Conservation (phyloP, 1,284 basidiomycete species). For the Ustilago bromivora region DNA sequence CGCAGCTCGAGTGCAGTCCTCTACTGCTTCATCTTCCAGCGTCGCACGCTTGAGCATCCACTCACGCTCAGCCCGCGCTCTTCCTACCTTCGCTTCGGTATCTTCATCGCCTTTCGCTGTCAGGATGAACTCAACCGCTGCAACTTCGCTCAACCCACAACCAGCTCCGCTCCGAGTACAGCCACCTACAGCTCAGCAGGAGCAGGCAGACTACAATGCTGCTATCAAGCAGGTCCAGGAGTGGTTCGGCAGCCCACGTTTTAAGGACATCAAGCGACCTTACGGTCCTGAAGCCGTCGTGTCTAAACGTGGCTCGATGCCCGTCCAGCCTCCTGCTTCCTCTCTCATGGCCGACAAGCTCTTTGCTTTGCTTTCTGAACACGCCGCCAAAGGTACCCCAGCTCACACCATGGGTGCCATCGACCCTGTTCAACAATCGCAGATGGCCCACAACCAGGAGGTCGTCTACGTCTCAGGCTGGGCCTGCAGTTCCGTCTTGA, state of each 20-base stretch:
- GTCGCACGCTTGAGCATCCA: constrained; percentile 21
- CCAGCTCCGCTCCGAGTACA: constrained; percentile 75
- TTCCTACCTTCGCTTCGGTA: constrained; percentile 6
- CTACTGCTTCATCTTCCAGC: constrained; percentile 15
- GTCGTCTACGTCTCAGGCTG: constrained; percentile 96
- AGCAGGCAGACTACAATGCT: constrained; percentile 77
- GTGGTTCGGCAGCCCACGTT: constrained; percentile 83
- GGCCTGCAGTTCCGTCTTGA: constrained; percentile 81
- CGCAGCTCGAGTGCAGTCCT: constrained; percentile 29
- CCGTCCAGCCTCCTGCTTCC: constrained; percentile 79
- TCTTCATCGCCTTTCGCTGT: constrained; percentile 3
- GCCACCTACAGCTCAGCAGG: constrained; percentile 77
- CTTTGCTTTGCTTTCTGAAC: constrained; percentile 77
- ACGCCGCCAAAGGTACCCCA: constrained; percentile 74
- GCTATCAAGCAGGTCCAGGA: constrained; percentile 77
- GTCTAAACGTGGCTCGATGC: constrained; percentile 87
- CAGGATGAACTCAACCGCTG: constrained; percentile 73
- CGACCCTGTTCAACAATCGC: constrained; percentile 93
- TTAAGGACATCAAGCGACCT: constrained; percentile 79
- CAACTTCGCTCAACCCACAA: constrained; percentile 72
- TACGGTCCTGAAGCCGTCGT: constrained; percentile 83
- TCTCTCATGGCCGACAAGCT: constrained; percentile 86
- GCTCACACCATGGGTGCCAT: constrained; percentile 71
- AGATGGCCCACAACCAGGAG: constrained; percentile 95
- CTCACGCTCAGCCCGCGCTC: constrained; percentile 6